These are phyloP conservation scores for Lachnellula suecica DNA, from an alignment of 2,329 filamentous ascomycete species.

Conservation along the genomic window DNA sequence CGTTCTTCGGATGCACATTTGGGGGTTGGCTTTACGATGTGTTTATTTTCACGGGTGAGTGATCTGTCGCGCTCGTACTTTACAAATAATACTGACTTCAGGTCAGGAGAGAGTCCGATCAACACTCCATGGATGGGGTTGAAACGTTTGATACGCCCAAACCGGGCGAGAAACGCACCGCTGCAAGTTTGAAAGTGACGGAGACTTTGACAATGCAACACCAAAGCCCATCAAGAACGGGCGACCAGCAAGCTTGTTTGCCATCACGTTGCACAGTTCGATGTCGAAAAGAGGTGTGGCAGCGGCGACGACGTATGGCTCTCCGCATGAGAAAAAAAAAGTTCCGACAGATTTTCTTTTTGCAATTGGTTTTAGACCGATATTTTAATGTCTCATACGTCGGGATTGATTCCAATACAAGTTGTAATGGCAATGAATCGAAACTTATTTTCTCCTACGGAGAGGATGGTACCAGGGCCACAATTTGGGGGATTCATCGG, in stretches of 20 bases:
- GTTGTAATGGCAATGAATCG: no score
- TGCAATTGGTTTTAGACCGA: no score
- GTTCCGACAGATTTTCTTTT: no score
- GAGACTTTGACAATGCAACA: not conserved
- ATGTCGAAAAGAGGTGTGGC: no score
- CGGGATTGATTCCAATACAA: no score
- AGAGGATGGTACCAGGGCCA: no score
- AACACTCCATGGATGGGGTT: constrained; percentile 32
- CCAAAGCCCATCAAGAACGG: not conserved
- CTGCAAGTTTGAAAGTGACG: not conserved
- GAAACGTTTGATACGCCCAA: constrained; percentile 18
- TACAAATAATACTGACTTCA: constrained; percentile 42
- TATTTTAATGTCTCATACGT: no score
- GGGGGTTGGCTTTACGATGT: constrained; percentile 68
- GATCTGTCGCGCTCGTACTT: not conserved
- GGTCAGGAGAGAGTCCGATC: constrained; percentile 26
- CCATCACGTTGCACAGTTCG: no score
- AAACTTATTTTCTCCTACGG: no score
- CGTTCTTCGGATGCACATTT: constrained; percentile 63
- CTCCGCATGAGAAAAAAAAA: no score
- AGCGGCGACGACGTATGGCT: no score
- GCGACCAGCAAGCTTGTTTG: not conserved
- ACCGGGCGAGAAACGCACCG: constrained; percentile 37
- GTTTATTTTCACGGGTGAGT: constrained; percentile 46
- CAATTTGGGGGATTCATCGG: no score